Evolutionary conservation across 1,284 basidiomycete genomes (phyloP), one percentile per base, ranked within the genome.

Genomic region (Meira nashicola): DNA sequence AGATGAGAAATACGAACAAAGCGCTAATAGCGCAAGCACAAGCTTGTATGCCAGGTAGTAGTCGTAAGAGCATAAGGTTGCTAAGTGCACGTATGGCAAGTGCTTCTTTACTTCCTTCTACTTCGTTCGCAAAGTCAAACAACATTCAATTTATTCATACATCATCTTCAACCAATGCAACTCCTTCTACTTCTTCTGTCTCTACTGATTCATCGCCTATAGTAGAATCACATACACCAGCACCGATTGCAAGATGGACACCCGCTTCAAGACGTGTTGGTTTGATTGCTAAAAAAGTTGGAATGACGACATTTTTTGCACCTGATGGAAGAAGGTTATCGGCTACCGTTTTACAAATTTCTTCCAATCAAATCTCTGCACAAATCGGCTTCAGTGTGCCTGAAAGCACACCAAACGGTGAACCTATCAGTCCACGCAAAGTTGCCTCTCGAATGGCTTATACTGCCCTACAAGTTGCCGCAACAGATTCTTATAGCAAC

Each of bases 231-330:
- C 3, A 5, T 6, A 53, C 50, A 6, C 19, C 50, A 33, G n/a
- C 50, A 39, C 21, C 50, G 8, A n/a, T 6, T n/a, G 3, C 50
- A 14, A 17, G 50, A 64, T 97, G 93, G 93, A 87, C 87, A 19
- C 89, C 94, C 38, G 83, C 84, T 57, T 92, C 92, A 4, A 84
- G 89, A 66, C 87, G 87, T 47, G 85, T 85, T 15, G 97, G 93
- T 10, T 83, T 97, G 62, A 88, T 99, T 76, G 93, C 92, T 21
- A 84, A 88, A 60, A 99, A 99, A 82, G 86, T 90, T 52, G 95
- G 95, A 48, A 98, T 98, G 94, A 89, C 90, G 6, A 85, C 86
- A 12, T 82, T 96, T 74, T 98, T 92, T 89, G 89, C 94, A 76
- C 85, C 89, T 74, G 87, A 90, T 62, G 95, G 95, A 39, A 85